Base-by-base conservation (phyloP, 2,329 filamentous ascomycete species). In the Tympanopsis confertula region DNA sequence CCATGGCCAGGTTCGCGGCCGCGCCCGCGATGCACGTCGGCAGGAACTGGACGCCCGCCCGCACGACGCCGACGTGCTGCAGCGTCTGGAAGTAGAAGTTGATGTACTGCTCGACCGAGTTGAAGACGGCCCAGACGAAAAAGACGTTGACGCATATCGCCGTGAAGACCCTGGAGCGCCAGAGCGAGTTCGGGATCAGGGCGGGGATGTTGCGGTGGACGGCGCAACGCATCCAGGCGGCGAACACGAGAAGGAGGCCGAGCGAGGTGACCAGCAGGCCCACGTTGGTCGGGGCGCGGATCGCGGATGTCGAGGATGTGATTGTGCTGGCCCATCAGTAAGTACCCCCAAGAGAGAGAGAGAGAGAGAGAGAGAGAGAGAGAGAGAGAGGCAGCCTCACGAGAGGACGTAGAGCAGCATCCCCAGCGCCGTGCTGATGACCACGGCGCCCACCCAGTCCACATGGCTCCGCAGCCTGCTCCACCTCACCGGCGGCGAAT, bases 1-100 rank as follows among this genome's bases (percentile, higher is more conserved):
- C 68, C 15, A 65, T 66, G 5, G 58, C 49, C 7, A 71, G 37
- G 39, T 66, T 69, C 3, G 54, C 52, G 1, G 63, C 36, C 0
- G 58, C 50, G 0, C 62, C 63, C 2, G 56, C 47, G 12, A 66
- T 43, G 0, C 57, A 55, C 13, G 51, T 50, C 2, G 63, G 63
- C 4, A 68, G 44, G 41, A 68, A 61, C 1, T 60, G 58, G n/a
- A 68, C 28, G 5, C 55, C 46, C 7, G 46, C 44, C 22, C n/a
- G 22, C 7, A 26, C 22, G 7, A 26, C 22, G n/a, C 7, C 7
- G 22, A 26, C 7, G 7, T 26, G 7, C 22, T 26, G 22, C 7
- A 26, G 7, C 7, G 7, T 26, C 22, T 26, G 22, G 22, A 26
- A 26, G n/a, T 10, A 26, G 22, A 26, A 26, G 22, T 26, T 26